phyloP scores from a whole-genome alignment of 2,329 filamentous ascomycete species.

The Gaeumannomyces sp. region DNA sequence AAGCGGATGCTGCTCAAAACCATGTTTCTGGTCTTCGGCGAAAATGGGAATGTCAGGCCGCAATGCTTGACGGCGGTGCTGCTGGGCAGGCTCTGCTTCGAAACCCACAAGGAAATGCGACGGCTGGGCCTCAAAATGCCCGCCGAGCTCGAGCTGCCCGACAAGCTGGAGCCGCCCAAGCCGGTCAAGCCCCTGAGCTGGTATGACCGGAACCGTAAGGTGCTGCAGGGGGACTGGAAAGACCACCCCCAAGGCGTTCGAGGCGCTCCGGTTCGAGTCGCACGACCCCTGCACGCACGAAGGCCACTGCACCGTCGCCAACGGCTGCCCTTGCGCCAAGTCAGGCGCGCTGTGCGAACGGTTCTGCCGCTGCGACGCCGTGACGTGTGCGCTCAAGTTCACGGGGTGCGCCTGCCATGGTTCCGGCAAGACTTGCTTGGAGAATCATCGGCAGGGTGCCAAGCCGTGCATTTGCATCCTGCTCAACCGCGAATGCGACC shows the following conservation, averaged over 20 bases:
- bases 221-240: constrained; percentile 48
- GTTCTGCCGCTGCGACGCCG: constrained; percentile 58
- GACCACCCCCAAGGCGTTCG: constrained; percentile 48
- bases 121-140: constrained; percentile 31
- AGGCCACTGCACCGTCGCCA: constrained; percentile 55
- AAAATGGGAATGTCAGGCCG: constrained; percentile 28
- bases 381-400: constrained; percentile 57
- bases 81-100: constrained; percentile 45
- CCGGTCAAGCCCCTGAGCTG: constrained; percentile 40
- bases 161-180: constrained; percentile 23
- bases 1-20: constrained; percentile 42
- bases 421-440: constrained; percentile 51
- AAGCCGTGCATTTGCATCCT: constrained; percentile 63
- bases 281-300: constrained; percentile 64
- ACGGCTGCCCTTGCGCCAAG: constrained; percentile 56
- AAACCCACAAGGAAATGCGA: constrained; percentile 39
- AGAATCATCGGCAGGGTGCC: constrained; percentile 45
- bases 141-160: constrained; percentile 14
- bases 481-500: constrained; percentile 74
- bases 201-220: constrained; percentile 52
- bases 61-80: constrained; percentile 45
- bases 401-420: constrained; percentile 59
- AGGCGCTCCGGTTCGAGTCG: constrained; percentile 49
- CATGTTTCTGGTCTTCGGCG: constrained; percentile 37
- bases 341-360: constrained; percentile 66